These are phyloP conservation scores for Scutellaria galericulata DNA, from an alignment of 257 asterid species.

Conservation along the genomic window DNA sequence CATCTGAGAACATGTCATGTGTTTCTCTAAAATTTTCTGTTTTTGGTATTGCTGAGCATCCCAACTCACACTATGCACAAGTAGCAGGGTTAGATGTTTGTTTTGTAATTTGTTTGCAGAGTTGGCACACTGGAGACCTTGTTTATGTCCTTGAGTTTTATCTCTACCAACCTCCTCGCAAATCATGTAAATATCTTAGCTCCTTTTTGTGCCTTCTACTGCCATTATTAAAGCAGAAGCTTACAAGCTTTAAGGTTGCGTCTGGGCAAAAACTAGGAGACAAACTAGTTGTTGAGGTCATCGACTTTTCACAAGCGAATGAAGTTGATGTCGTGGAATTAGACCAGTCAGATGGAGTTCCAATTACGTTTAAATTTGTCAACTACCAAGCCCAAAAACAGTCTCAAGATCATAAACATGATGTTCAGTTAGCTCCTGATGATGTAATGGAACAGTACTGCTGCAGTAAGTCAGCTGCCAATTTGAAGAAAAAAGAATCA, in stretches of 20 bases:
- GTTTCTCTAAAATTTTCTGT: not conserved
- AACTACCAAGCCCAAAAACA: not conserved
- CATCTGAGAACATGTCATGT: not conserved
- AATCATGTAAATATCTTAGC: not conserved
- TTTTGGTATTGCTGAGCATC: conserved; percentile 14
- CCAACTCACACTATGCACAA: not conserved
- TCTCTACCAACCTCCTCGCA: not conserved
- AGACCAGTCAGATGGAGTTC: not conserved
- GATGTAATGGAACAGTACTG: too few species aligned
- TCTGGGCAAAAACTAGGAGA: not conserved
- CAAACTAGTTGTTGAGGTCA: conserved; percentile 9
- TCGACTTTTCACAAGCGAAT: not conserved
- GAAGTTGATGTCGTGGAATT: not conserved
- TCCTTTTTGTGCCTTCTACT: not conserved
- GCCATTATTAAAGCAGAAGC: not conserved
- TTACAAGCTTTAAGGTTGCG: not conserved
- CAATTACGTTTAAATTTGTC: not conserved
- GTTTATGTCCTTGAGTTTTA: conserved; percentile 6
- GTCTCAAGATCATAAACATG: not conserved
- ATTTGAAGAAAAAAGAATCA: not conserved
- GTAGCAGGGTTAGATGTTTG: not conserved
- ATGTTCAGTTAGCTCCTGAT: too few species aligned
- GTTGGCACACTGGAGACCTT: conserved; percentile 5
- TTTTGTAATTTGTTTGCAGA: conserved; percentile 9
- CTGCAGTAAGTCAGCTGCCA: not conserved